A percentile compares a stretch with the other conserved stretches of the same genome.
Evolutionary conservation across 441 rosid genomes (phyloP).

Genomic region (Cnidoscolus chayamansa): DNA sequence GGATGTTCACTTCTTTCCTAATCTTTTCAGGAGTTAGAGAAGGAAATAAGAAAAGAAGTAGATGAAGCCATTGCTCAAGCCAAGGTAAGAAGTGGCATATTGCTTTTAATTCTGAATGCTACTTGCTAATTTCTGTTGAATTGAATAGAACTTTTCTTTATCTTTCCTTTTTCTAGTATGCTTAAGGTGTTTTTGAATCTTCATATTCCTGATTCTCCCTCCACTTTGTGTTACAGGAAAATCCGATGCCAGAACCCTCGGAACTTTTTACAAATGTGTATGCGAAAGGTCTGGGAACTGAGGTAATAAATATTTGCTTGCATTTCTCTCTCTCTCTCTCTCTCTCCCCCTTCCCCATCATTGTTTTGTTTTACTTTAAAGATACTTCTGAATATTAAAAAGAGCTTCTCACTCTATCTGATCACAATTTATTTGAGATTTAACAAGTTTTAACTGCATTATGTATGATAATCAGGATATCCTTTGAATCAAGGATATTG

Average conservation of each 20-base stretch:
- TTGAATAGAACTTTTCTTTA: neutral
- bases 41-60: constrained; percentile 84
- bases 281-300: constrained; percentile 63
- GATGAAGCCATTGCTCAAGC: constrained; percentile 93
- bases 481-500: neutral
- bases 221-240: constrained; percentile 51
- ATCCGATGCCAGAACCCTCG: constrained; percentile 82
- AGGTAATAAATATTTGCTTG: constrained; percentile 46
- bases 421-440: neutral
- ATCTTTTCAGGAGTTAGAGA: constrained; percentile 73
- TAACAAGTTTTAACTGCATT: neutral
- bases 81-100: constrained; percentile 46
- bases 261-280: constrained; percentile 82
- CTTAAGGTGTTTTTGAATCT: neutral
- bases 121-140: constrained; percentile 2
- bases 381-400: constrained; percentile 1
- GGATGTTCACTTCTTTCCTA: constrained; percentile 11
- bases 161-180: neutral
- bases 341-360: neutral
- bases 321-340: neutral
- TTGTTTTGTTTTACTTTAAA: neutral
- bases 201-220: constrained; percentile 7
- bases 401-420: neutral
- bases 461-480: neutral
- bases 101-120: neutral